Evolutionary conservation across 2,329 filamentous ascomycete species (phyloP).

Genomic region (Fusarium brachygibbosum): DNA sequence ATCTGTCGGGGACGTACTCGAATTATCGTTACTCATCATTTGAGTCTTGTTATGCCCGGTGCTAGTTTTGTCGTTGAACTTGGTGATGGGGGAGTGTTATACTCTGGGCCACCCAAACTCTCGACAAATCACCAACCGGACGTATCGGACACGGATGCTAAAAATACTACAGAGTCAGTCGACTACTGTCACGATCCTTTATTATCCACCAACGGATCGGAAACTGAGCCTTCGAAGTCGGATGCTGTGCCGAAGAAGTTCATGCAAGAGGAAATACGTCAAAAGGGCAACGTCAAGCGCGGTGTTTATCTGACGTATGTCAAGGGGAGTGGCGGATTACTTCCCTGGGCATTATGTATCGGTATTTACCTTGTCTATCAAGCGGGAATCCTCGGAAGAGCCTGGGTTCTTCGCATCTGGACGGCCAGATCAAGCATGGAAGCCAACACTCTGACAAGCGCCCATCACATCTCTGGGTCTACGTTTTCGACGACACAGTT

Average conservation of each 20-base stretch:
- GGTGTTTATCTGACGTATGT: slow-evolving; percentile 76
- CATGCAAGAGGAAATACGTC: slow-evolving; percentile 78
- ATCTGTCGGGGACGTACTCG: slow-evolving; percentile 77
- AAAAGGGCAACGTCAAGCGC: slow-evolving; percentile 75
- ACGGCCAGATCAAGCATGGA: slow-evolving; percentile 55
- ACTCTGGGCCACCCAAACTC: slow-evolving; percentile 49
- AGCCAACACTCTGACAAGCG: neutral
- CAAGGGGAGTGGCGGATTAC: slow-evolving; percentile 67
- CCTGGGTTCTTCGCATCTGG: slow-evolving; percentile 75
- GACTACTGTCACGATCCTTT: too few relatives aligned
- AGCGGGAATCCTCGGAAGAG: slow-evolving; percentile 66
- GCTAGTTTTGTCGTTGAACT: slow-evolving; percentile 81
- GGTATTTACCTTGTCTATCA: slow-evolving; percentile 67
- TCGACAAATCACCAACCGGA: neutral
- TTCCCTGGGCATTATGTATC: slow-evolving; percentile 69
- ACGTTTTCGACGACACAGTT: slow-evolving; percentile 60
- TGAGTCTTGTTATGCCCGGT: slow-evolving; percentile 75
- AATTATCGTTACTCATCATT: slow-evolving; percentile 85
- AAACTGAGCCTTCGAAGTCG: slow-evolving; percentile 60
- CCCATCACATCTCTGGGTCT: slow-evolving; percentile 56
- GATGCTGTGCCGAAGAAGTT: slow-evolving; percentile 74
- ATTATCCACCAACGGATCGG: neutral
- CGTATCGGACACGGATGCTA: slow-evolving; percentile 57
- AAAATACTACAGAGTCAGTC: slow-evolving; percentile 46
- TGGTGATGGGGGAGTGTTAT: slow-evolving; percentile 72